Percentiles rank a stretch among this genome's conserved stretches.
Conservation (phyloP, 257 asterid genomes). For the Plantago elongata region DNA sequence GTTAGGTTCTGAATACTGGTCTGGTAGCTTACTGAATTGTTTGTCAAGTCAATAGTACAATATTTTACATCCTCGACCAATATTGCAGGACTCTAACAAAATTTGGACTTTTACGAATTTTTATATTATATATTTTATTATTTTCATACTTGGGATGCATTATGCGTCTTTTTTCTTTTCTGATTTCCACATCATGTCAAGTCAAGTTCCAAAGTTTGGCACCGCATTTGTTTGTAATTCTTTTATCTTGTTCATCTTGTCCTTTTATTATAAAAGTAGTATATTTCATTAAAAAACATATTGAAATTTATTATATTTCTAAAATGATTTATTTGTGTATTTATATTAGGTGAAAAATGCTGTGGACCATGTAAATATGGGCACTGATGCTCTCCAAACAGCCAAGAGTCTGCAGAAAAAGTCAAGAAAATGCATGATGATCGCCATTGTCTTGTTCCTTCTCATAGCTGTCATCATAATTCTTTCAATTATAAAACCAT, state of each 20-base stretch:
- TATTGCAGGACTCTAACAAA: too few relatives aligned
- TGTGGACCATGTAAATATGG: slow-evolving; percentile 72
- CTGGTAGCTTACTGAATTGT: neutral
- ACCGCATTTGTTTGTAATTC: too few relatives aligned
- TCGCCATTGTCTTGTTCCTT: slow-evolving; percentile 45
- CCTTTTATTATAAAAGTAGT: too few relatives aligned
- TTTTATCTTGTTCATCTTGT: neutral
- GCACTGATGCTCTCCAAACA: slow-evolving; percentile 74
- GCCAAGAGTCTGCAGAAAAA: slow-evolving; percentile 69
- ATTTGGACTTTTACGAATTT: too few relatives aligned
- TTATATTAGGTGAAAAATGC: slow-evolving; percentile 54
- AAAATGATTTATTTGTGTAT: neutral
- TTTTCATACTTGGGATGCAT: too few relatives aligned
- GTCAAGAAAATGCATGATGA: slow-evolving; percentile 77
- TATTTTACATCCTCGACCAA: neutral
- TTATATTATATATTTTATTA: too few relatives aligned
- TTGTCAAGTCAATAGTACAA: neutral
- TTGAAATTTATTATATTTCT: neutral
- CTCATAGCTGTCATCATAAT: slow-evolving; percentile 53
- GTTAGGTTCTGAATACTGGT: too few relatives aligned
- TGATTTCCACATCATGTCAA: too few relatives aligned
- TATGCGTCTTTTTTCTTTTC: too few relatives aligned
- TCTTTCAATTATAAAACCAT: slow-evolving; percentile 61
- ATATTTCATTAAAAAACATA: neutral
- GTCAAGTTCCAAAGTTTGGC: too few relatives aligned